These are phyloP conservation scores for Komagataella populi DNA, from an alignment of 805 yeast genomes.

Conservation along the genomic window DNA sequence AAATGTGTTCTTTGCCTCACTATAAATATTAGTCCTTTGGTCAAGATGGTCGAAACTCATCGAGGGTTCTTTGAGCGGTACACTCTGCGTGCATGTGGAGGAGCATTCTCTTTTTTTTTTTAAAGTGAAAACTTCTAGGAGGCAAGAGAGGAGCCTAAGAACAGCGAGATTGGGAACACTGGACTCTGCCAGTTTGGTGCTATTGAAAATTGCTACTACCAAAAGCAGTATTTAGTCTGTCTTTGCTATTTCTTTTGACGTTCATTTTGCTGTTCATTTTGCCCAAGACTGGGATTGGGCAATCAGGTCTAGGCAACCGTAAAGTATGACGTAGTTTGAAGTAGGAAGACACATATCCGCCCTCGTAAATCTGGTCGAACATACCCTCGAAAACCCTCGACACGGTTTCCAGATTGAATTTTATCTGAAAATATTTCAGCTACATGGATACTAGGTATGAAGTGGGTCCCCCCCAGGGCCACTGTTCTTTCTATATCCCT, in stretches of 20 bases:
- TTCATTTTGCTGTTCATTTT: too few species aligned
- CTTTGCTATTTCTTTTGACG: too few species aligned
- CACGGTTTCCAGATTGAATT: neutral
- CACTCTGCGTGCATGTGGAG: neutral
- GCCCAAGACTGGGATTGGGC: too few species aligned
- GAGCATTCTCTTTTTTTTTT: neutral
- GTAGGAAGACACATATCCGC: neutral
- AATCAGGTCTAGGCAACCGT: neutral
- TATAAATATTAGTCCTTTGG: neutral
- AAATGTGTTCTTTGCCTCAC: slow-evolving; percentile 7
- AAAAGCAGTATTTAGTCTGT: too few species aligned
- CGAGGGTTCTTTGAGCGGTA: neutral
- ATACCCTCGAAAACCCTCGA: neutral
- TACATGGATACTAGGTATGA: too few species aligned
- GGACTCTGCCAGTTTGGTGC: too few species aligned
- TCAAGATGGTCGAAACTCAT: neutral
- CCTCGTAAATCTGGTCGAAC: neutral
- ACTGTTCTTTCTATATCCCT: neutral
- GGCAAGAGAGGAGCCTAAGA: too few species aligned
- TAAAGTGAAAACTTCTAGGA: too few species aligned
- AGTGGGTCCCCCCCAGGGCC: neutral
- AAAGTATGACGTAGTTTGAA: neutral
- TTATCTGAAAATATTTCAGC: too few species aligned
- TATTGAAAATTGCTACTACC: too few species aligned
- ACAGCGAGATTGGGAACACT: too few species aligned